Base-by-base conservation (phyloP, 164 flowering plant species). In the Aristolochia californica region DNA sequence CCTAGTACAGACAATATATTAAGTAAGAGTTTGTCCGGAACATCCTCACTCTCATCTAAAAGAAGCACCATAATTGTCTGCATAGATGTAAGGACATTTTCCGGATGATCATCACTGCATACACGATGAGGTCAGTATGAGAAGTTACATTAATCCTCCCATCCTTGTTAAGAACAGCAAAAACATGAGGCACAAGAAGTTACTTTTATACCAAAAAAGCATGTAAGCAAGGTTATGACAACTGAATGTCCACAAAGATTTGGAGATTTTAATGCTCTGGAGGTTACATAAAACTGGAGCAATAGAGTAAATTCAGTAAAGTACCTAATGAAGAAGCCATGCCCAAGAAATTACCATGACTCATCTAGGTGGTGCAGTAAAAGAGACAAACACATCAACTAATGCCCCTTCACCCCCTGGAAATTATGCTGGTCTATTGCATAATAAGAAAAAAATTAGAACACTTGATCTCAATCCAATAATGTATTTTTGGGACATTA, bases 21-120 rank as follows among this genome's bases (percentile, higher is more conserved):
- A 56, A 77, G 64, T 61, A 94, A 68, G 38, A 90, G 78, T 57
- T 82, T 86, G 70, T 87, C 97, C 9, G 62, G 73, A 40, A 94
- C 63, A 51, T 94, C 97, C 75, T 94, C 99, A 68, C 96, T 90
- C 70, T 94, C 99, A 65, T 94, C 97, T 55, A 94, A 61, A n/a
- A 94, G 81, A 75, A 84, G 84, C 53, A 68, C 70, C 97, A 94
- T 90, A 57, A 90, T 94, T 17, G 83, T 78, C 70, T 87, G 80
- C 97, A 94, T 94, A 58, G 96, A 83, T 52, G 77, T 76, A 15
- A 80, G 43, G 56, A 94, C 87, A 76, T 62, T 80, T 68, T 81
- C 95, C 24, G 84, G 83, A 72, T 94, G 96, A 65, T 78, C 86
- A 75, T 87, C 96, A 43, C 99, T 94, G 96, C 82, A 82, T 8